Evolutionary conservation across 805 yeast genomes (phyloP).

Genomic region (Candida berthetii): DNA sequence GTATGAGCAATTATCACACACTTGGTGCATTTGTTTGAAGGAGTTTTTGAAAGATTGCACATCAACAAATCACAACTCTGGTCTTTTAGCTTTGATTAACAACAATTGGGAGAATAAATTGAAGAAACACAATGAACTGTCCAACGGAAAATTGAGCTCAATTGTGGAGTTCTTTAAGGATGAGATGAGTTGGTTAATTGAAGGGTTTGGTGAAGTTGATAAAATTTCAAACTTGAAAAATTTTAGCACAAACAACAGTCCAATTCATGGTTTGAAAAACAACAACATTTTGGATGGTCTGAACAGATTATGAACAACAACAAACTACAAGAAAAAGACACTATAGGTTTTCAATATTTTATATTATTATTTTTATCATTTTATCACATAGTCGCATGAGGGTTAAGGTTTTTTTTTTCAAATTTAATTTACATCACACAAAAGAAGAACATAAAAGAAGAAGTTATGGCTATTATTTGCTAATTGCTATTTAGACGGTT

Average conservation of each 20-base stretch:
- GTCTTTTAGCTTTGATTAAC: conserved; percentile 30
- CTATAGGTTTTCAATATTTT: too few relatives aligned
- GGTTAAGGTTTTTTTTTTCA: too few relatives aligned
- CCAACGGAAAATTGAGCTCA: conserved; percentile 34
- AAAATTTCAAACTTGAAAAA: conserved; percentile 12
- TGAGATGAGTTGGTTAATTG: conserved; percentile 27
- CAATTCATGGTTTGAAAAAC: conserved; percentile 12
- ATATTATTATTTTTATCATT: too few relatives aligned
- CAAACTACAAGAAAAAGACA: neutral
- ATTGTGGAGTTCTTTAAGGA: conserved; percentile 38
- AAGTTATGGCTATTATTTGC: too few relatives aligned
- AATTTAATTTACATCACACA: too few relatives aligned
- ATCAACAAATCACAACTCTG: conserved; percentile 18
- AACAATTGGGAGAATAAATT: conserved; percentile 35
- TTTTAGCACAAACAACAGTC: conserved; percentile 17
- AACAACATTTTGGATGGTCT: conserved; percentile 3
- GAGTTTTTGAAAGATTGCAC: conserved; percentile 19
- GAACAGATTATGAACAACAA: neutral
- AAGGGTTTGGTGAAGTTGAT: conserved; percentile 9
- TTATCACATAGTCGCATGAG: too few relatives aligned
- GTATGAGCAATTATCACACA: conserved; percentile 53
- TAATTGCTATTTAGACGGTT: too few relatives aligned
- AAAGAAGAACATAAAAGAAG: too few relatives aligned
- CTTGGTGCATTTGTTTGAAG: conserved; percentile 45
- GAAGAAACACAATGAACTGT: conserved; percentile 35